Evolutionary conservation across 495 filamentous ascomycete genomes (phyloP).

Genomic region (Xylaria scruposa): DNA sequence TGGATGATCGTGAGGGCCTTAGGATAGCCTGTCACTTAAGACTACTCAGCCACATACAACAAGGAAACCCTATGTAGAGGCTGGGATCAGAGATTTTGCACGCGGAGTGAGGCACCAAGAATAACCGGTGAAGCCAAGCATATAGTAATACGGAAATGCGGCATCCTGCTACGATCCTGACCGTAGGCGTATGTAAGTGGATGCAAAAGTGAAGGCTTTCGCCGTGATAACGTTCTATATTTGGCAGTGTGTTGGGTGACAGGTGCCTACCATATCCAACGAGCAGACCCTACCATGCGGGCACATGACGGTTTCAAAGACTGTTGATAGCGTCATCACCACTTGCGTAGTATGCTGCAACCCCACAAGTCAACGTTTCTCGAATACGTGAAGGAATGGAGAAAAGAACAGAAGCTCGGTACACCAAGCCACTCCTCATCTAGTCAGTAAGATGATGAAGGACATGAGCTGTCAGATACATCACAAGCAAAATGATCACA

Average conservation of each 20-base stretch:
- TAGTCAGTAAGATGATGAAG: too few relatives aligned
- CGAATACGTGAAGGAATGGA: too few relatives aligned
- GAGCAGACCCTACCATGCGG: neutral
- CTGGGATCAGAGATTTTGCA: neutral
- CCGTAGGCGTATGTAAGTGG: too few relatives aligned
- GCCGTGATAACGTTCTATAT: too few relatives aligned
- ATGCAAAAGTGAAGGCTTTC: too few relatives aligned
- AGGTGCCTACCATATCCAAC: neutral
- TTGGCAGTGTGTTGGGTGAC: too few relatives aligned
- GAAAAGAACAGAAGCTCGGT: too few relatives aligned
- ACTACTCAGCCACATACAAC: neutral
- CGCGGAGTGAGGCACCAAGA: neutral
- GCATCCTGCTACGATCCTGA: too few relatives aligned
- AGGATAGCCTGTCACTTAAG: neutral
- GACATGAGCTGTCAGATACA: too few relatives aligned
- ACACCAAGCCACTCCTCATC: too few relatives aligned
- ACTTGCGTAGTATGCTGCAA: neutral
- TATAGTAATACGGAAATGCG: neutral
- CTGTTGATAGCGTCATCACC: neutral
- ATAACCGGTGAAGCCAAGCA: neutral
- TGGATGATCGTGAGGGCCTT: neutral
- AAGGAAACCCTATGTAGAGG: neutral
- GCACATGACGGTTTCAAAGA: neutral
- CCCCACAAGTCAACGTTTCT: too few relatives aligned
- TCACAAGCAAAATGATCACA: too few relatives aligned